Evolutionary conservation across 163 green algal species (phyloP).

Genomic region (Scenedesmus sp.): DNA sequence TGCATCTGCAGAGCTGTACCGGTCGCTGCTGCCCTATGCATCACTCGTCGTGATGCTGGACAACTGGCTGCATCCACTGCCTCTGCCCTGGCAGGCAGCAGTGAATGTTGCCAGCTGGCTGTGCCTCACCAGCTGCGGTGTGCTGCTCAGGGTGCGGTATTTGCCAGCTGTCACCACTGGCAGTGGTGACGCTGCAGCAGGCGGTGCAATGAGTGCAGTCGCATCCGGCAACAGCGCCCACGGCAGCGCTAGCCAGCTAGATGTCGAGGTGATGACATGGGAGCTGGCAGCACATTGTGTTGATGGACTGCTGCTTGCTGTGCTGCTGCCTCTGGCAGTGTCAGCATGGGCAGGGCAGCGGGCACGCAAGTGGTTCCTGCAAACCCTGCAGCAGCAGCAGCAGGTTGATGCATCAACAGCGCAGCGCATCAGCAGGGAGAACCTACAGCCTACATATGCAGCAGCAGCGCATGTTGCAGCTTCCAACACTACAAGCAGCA

Average conservation of each 20-base stretch:
- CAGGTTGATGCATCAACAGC: neutral
- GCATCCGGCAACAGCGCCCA: neutral
- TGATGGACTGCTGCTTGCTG: neutral
- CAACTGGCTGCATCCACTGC: slow-evolving; percentile 8
- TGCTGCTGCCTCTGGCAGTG: neutral
- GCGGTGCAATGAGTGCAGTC: neutral
- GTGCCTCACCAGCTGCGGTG: neutral
- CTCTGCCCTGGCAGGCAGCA: neutral
- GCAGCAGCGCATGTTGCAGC: neutral
- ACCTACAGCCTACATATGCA: neutral
- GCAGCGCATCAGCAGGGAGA: neutral
- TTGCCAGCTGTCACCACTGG: neutral
- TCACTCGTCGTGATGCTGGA: neutral
- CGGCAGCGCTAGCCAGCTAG: neutral
- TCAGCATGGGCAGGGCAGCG: slow-evolving; percentile 6
- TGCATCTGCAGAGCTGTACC: neutral
- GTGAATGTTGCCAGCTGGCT: neutral
- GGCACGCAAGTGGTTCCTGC: neutral
- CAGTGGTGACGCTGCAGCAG: neutral
- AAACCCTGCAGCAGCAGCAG: slow-evolving; percentile 9
- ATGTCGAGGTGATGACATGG: neutral
- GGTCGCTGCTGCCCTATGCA: neutral
- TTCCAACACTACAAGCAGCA: neutral
- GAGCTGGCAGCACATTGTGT: neutral
- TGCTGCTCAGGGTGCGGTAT: neutral